Conservation (phyloP, 73 alveolate genomes). For the Tetrahymena elliotti region DNA sequence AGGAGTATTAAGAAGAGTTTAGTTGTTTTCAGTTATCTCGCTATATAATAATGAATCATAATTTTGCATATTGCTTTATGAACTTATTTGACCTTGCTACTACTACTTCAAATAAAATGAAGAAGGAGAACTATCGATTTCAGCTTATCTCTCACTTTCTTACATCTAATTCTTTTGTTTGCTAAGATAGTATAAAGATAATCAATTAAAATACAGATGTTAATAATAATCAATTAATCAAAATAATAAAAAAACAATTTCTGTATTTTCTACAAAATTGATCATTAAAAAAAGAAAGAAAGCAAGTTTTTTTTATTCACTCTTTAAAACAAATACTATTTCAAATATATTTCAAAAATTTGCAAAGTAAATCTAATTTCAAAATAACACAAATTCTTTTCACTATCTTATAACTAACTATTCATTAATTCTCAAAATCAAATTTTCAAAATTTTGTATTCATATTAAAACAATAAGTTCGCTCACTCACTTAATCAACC, state of each 20-base stretch:
- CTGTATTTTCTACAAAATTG: not conserved
- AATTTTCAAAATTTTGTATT: not conserved
- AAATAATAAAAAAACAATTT: not conserved
- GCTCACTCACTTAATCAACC: not conserved
- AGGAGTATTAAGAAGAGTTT: not conserved
- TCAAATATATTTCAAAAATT: not conserved
- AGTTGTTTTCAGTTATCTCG: not conserved
- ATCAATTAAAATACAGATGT: not conserved
- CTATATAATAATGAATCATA: not conserved
- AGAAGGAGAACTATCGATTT: not conserved
- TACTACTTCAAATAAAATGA: not conserved
- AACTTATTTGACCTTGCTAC: not conserved
- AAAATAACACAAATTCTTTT: not conserved
- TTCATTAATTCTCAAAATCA: not conserved
- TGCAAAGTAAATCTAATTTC: not conserved
- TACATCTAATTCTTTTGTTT: not conserved
- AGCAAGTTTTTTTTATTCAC: no score
- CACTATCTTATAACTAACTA: not conserved
- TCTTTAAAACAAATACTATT: not conserved
- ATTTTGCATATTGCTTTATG: not conserved
- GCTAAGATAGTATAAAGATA: not conserved
- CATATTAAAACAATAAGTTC: not conserved
- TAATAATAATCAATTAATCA: not conserved
- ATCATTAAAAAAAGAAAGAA: not conserved
- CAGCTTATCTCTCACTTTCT: not conserved